Evolutionary conservation across 2,329 filamentous ascomycete species (phyloP).

Genomic region (Phyllosticta citrichinensis): DNA sequence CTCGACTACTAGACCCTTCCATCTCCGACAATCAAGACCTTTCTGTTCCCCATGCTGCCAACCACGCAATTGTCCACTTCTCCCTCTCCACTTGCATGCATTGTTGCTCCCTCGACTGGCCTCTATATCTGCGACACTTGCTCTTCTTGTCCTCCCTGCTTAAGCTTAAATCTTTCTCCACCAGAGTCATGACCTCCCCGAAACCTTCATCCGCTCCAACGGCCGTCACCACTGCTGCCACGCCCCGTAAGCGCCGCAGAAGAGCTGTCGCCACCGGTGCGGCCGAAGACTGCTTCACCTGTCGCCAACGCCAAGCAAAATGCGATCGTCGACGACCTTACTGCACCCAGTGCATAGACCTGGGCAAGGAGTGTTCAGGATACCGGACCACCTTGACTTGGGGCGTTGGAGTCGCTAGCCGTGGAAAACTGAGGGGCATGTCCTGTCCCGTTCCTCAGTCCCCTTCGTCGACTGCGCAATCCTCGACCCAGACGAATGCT

Average conservation of each 20-base stretch:
- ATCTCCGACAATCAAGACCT: neutral
- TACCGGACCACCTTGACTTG: conserved; percentile 96
- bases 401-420: conserved; percentile 90
- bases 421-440: conserved; percentile 84
- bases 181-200: neutral
- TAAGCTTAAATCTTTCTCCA: neutral
- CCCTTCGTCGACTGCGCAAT: conserved; percentile 15
- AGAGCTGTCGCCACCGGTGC: conserved; percentile 81
- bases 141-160: neutral
- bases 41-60: neutral
- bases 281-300: conserved; percentile 90
- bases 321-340: conserved; percentile 91
- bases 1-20: neutral
- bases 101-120: neutral
- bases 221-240: neutral
- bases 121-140: neutral
- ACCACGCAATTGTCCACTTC: neutral
- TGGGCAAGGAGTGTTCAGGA: conserved; percentile 85
- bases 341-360: conserved; percentile 86
- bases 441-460: conserved; percentile 56
- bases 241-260: conserved; percentile 61
- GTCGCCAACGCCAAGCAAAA: conserved; percentile 69
- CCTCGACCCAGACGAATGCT: neutral
- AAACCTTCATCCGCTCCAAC: neutral
- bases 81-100: neutral